These are phyloP conservation scores for Ophiostoma australiae DNA, from an alignment of 2,329 filamentous ascomycete genomes.

Conservation along the genomic window DNA sequence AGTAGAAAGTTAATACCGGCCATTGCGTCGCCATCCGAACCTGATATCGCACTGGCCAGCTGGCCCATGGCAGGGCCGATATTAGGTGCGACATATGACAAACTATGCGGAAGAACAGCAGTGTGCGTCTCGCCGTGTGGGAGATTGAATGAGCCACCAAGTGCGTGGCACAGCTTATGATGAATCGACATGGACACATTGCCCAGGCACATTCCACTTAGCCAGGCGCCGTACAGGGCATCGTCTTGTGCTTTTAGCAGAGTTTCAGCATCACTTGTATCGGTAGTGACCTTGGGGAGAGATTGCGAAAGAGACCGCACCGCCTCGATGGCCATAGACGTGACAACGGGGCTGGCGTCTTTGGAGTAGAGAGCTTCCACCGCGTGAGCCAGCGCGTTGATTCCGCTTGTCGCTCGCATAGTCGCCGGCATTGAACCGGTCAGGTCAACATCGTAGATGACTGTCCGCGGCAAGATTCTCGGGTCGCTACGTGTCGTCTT, in stretches of 20 bases:
- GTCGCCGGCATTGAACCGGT: constrained; percentile 21
- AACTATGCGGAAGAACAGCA: constrained; percentile 56
- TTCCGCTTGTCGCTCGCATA: constrained; percentile 54
- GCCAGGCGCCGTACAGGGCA: constrained; percentile 60
- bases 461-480: constrained; percentile 55
- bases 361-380: constrained; percentile 60
- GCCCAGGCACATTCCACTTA: constrained; percentile 57
- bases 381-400: constrained; percentile 63
- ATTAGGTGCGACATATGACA: constrained; percentile 53
- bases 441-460: constrained; percentile 40
- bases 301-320: constrained; percentile 40
- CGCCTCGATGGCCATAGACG: constrained; percentile 54
- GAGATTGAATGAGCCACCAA: constrained; percentile 59
- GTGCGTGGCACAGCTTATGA: constrained; percentile 62
- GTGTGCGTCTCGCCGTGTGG: constrained; percentile 64
- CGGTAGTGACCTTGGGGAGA: neutral
- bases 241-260: constrained; percentile 34
- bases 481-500: constrained; percentile 56
- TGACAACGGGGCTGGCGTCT: constrained; percentile 57
- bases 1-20: neutral
- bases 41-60: neutral
- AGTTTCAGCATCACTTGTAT: neutral
- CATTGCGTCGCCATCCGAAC: neutral
- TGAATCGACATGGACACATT: constrained; percentile 59
- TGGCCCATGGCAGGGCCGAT: neutral